These are phyloP conservation scores for Paraglomus occultum DNA, from an alignment of 192 early-diverging fungal species.

Conservation along the genomic window DNA sequence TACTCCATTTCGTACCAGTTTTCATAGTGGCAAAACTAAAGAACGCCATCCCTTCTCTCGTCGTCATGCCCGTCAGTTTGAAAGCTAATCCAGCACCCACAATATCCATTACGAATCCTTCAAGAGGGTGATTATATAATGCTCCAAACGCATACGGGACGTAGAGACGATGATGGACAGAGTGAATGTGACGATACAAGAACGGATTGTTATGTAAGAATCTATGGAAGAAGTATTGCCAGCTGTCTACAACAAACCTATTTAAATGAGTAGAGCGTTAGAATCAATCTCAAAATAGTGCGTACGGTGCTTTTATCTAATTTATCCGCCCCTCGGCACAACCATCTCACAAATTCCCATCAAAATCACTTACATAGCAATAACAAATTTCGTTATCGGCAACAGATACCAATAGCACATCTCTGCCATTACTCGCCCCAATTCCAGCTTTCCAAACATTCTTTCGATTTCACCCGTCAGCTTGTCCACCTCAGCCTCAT, in stretches of 20 bases:
- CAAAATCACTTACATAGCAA: slow-evolving; percentile 46
- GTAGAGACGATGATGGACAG: slow-evolving; percentile 72
- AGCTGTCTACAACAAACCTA: slow-evolving; percentile 51
- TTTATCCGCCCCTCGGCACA: background rate
- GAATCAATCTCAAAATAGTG: no score
- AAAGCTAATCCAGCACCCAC: slow-evolving; percentile 65
- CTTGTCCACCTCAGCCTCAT: background rate
- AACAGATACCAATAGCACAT: slow-evolving; percentile 33
- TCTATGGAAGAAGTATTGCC: slow-evolving; percentile 74
- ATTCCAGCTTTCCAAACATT: no score
- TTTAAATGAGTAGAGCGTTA: slow-evolving; percentile 7
- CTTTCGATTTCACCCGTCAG: background rate
- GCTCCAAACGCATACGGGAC: slow-evolving; percentile 79
- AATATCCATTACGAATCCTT: slow-evolving; percentile 74
- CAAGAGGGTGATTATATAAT: slow-evolving; percentile 80
- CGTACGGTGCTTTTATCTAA: background rate
- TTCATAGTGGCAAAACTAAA: slow-evolving; percentile 75
- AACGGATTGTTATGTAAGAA: slow-evolving; percentile 66
- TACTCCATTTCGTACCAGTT: slow-evolving; percentile 52
- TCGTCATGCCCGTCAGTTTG: slow-evolving; percentile 64
- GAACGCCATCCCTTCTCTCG: slow-evolving; percentile 63
- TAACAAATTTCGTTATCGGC: slow-evolving; percentile 42
- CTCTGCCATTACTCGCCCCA: slow-evolving; percentile 2
- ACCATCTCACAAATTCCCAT: no score
- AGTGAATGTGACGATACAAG: slow-evolving; percentile 75